A percentile compares a stretch with the other conserved stretches of the same genome.
Conservation (phyloP, 148 eudicot species). For the Camellia granthamiana region DNA sequence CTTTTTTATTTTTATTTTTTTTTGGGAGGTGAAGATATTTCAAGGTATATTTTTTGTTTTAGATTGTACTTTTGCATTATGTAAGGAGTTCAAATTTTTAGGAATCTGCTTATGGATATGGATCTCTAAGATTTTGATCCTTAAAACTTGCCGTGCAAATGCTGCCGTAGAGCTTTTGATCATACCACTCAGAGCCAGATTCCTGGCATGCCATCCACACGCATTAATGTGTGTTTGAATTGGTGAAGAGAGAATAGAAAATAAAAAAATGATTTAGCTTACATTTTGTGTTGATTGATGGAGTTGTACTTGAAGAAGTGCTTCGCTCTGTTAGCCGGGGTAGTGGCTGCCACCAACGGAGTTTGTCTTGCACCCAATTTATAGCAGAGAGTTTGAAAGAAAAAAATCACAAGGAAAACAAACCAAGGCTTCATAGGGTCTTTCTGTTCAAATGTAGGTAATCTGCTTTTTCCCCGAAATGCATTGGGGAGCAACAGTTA, state of each 20-base stretch:
- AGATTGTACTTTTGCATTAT: background rate
- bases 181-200: slow-evolving; percentile 53
- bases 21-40: background rate
- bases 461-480: too few species aligned
- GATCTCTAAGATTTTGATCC: background rate
- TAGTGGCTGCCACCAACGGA: slow-evolving; percentile 50
- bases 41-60: background rate
- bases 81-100: background rate
- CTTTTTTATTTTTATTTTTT: background rate
- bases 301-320: slow-evolving; percentile 93
- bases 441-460: too few species aligned
- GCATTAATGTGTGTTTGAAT: slow-evolving; percentile 90
- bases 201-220: slow-evolving; percentile 58
- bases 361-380: slow-evolving; percentile 78
- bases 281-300: slow-evolving; percentile 67
- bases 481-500: background rate
- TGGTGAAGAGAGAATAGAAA: slow-evolving; percentile 81
- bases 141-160: background rate
- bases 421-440: too few species aligned
- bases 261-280: slow-evolving; percentile 9
- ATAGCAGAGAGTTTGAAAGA: slow-evolving; percentile 75
- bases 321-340: slow-evolving; percentile 71
- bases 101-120: background rate
- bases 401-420: background rate
- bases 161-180: slow-evolving; percentile 18